Conservation (phyloP, 768 basidiomycete genomes). For the Rhizopogon vinicolor region DNA sequence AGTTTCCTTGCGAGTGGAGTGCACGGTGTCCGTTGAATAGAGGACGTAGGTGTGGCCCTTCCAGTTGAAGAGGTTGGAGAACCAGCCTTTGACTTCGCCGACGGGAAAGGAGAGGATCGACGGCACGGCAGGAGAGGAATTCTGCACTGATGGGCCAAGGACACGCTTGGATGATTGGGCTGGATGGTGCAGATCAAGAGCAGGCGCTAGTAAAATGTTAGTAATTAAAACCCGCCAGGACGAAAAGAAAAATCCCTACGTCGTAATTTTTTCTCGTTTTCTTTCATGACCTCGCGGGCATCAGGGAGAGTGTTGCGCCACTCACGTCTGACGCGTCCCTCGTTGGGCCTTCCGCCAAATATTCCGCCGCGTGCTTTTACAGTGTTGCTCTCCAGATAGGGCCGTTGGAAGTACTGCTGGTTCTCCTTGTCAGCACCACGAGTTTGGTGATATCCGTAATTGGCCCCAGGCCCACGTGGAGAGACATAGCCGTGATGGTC, state of each 20-base stretch:
- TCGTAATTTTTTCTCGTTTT: slow-evolving; percentile 49
- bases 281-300: slow-evolving; percentile 34
- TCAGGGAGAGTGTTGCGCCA: slow-evolving; percentile 45
- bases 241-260: slow-evolving; percentile 39
- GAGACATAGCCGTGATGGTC: slow-evolving; percentile 8
- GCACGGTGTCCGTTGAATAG: slow-evolving; percentile 53
- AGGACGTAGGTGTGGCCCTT: slow-evolving; percentile 54
- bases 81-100: slow-evolving; percentile 89
- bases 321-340: slow-evolving; percentile 38
- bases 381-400: slow-evolving; percentile 14
- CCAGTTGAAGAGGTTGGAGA: slow-evolving; percentile 94
- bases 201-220: slow-evolving; percentile 38
- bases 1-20: slow-evolving; percentile 60
- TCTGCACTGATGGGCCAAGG: slow-evolving; percentile 45
- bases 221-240: background rate
- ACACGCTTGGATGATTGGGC: slow-evolving; percentile 41
- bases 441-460: slow-evolving; percentile 11
- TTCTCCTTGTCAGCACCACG: slow-evolving; percentile 37
- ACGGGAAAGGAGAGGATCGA: slow-evolving; percentile 64
- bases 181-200: slow-evolving; percentile 45
- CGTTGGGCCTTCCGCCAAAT: slow-evolving; percentile 25
- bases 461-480: background rate
- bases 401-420: slow-evolving; percentile 8
- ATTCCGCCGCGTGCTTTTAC: slow-evolving; percentile 24
- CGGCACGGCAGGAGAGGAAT: slow-evolving; percentile 30